Base-by-base conservation (phyloP, 1,284 basidiomycete species). In the Kwoniella shivajii region DNA sequence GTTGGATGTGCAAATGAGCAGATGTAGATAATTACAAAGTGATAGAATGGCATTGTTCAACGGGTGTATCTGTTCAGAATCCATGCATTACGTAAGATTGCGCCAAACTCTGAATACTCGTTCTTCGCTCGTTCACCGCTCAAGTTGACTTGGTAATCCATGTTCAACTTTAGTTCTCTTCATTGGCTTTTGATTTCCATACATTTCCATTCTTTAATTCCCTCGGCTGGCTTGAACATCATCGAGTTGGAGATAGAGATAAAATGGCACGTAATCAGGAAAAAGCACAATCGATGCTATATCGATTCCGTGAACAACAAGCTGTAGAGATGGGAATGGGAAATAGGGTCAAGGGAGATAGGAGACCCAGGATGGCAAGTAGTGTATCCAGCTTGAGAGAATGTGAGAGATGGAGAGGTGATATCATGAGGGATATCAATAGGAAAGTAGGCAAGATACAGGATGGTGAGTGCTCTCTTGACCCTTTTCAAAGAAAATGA, bases 361-460 rank as follows among this genome's bases (percentile, higher is more conserved):
- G 88, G 31, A 82, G 95, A 27, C 95, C 93, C 34, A 84, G 89
- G 42, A 89, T 98, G 85, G 92, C 94, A 6, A 89, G 88, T 59
- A 84, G 86, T 10, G 95, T 93, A 71, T 93, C 92, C 74, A 92
- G 88, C 66, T 73, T 99, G 65, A 83, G 91, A 41, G 94, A 98
- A 55, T 95, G 91, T 71, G 96, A 99, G 79, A 82, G 90, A 50
- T 99, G 93, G 92, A 82, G 95, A 73, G 92, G 92, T 59, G 94
- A 98, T 74, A 92, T 98, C 39, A 77, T 98, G 57, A 83, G 92
- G 50, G 95, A 99, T 72, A 94, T 99, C 55, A 92, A 89, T 72
- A 78, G 95, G 61, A 99, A 99, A 74, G 95, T 99, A 29, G 90
- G 90, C 31, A 97, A 98, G 80, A 98, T 98, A 54, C 95, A 99